Evolutionary conservation across 768 basidiomycete genomes (phyloP).

Genomic region (Daedalea quercina): DNA sequence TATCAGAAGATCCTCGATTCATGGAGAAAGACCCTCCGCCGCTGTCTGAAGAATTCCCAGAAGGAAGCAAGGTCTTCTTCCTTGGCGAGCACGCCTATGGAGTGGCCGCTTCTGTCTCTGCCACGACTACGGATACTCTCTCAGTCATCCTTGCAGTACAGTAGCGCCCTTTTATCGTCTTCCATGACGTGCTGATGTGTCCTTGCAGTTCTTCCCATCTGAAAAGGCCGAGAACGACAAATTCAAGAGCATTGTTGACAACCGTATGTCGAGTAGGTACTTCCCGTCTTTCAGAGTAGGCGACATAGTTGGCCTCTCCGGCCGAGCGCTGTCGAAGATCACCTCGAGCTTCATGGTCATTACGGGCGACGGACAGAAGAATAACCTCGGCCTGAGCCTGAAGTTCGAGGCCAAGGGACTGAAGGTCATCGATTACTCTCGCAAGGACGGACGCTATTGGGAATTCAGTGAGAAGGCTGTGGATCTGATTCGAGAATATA

Average conservation of each 20-base stretch:
- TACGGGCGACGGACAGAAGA: conserved; percentile 67
- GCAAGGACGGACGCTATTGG: conserved; percentile 81
- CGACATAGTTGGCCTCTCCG: conserved; percentile 65
- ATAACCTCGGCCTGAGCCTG: conserved; percentile 87
- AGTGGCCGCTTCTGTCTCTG: conserved; percentile 85
- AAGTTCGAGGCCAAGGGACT: conserved; percentile 93
- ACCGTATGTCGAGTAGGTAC: conserved; percentile 49
- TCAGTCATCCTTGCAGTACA: conserved; percentile 85
- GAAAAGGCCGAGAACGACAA: conserved; percentile 74
- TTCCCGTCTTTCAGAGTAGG: conserved; percentile 75
- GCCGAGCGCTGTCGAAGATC: conserved; percentile 81
- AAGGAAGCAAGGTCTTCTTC: conserved; percentile 90
- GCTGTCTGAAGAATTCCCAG: conserved; percentile 83
- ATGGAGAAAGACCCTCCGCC: conserved; percentile 78
- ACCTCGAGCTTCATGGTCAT: conserved; percentile 92
- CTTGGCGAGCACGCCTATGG: conserved; percentile 93
- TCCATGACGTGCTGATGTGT: not conserved
- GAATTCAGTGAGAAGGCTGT: conserved; percentile 90
- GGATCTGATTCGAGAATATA: conserved; percentile 77
- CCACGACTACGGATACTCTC: conserved; percentile 59
- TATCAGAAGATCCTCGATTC: conserved; percentile 84
- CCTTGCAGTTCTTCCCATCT: conserved; percentile 72
- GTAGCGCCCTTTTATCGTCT: not conserved
- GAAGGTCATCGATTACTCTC: conserved; percentile 91
- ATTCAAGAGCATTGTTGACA: conserved; percentile 63